Evolutionary conservation across 805 yeast species (phyloP).

Genomic region (Saturnispora ahearnii): DNA sequence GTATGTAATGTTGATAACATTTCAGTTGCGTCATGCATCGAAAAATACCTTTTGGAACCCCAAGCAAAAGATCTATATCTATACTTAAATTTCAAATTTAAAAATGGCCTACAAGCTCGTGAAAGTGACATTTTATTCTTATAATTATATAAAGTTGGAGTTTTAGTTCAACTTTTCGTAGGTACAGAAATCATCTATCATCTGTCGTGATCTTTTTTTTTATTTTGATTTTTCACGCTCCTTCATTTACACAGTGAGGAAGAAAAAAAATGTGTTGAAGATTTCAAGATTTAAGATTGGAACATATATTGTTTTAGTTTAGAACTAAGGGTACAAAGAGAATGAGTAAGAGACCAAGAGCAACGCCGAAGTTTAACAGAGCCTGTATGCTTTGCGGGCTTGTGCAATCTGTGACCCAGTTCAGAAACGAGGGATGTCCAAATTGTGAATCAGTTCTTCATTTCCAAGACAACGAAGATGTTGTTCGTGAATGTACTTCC

Average conservation of each 20-base stretch:
- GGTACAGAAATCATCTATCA: too few species aligned
- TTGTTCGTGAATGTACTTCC: conserved; percentile 86
- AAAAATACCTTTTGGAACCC: neutral
- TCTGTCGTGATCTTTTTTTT: neutral
- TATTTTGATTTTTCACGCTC: neutral
- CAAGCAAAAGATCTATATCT: neutral
- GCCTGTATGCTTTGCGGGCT: conserved; percentile 97
- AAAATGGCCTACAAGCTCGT: neutral
- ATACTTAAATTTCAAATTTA: neutral
- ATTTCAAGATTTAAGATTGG: neutral
- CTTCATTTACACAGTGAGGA: neutral
- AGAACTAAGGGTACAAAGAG: neutral
- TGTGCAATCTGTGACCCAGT: conserved; percentile 68
- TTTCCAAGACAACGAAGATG: conserved; percentile 64
- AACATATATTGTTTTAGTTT: neutral
- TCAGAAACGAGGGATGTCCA: conserved; percentile 86
- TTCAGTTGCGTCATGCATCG: conserved; percentile 21
- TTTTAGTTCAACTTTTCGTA: neutral
- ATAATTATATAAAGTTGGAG: neutral
- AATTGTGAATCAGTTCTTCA: conserved; percentile 88
- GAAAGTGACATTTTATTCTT: neutral
- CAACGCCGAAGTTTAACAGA: conserved; percentile 60
- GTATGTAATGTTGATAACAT: conserved; percentile 42
- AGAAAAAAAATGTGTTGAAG: neutral
- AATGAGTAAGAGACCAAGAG: conserved; percentile 25